Conservation (phyloP, 2,329 filamentous ascomycete species). For the Colletotrichum horii region DNA sequence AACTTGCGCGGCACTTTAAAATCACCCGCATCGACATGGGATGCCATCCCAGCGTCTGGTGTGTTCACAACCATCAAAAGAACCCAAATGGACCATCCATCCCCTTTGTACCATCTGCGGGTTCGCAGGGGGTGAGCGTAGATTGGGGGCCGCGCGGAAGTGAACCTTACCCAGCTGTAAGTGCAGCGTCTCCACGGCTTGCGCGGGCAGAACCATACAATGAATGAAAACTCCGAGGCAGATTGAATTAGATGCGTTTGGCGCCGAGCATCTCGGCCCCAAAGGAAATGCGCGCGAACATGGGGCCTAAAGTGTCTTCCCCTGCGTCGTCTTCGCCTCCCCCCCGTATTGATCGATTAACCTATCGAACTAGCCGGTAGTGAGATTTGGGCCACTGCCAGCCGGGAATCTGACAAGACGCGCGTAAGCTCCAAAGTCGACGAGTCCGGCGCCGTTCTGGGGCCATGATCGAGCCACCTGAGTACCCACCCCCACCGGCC, state of each 20-base stretch:
- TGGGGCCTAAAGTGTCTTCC: not conserved
- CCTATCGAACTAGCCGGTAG: not conserved
- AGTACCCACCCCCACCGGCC: conserved; percentile 7
- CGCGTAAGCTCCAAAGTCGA: not conserved
- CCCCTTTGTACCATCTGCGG: not conserved
- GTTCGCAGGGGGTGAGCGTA: not conserved
- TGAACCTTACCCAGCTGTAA: not conserved
- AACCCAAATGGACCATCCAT: not conserved
- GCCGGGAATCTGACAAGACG: not conserved
- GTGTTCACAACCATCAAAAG: not conserved
- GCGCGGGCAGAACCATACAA: not conserved
- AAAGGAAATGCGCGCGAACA: not conserved
- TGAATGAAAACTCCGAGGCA: not conserved
- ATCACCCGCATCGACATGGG: conserved; percentile 1
- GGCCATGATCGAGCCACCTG: conserved; percentile 8
- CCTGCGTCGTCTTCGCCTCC: not conserved
- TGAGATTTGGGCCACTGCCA: not conserved
- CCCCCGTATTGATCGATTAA: not conserved
- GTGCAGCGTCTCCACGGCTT: not conserved
- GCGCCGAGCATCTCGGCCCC: conserved; percentile 6
- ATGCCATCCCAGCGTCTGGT: not conserved
- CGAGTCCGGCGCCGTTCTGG: conserved; percentile 14
- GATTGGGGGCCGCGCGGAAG: not conserved
- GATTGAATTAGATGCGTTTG: not conserved
- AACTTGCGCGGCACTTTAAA: not conserved